Percentiles rank a stretch among this genome's conserved stretches.
Conservation (phyloP, 345 rosid species). For the Ceriops zippeliana region DNA sequence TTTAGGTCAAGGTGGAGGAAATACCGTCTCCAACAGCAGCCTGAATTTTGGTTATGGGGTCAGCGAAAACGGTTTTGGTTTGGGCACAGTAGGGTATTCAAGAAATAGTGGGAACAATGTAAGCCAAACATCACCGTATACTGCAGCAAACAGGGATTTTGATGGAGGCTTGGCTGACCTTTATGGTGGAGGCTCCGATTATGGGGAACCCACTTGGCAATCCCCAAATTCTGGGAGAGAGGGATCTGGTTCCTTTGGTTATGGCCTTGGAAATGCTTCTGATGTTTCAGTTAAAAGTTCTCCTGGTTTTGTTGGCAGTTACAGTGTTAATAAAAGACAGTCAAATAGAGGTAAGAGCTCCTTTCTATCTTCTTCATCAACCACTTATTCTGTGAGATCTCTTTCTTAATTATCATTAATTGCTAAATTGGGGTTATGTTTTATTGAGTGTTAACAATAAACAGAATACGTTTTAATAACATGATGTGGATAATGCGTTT, state of each 20-base stretch:
- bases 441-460: not conserved
- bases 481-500: too few relatives aligned
- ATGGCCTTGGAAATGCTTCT: constrained; percentile 43
- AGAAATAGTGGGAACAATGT: constrained; percentile 45
- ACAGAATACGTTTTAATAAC: not conserved
- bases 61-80: constrained; percentile 46
- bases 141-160: constrained; percentile 47
- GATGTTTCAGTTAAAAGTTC: constrained; percentile 52
- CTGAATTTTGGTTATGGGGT: constrained; percentile 52
- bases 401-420: not conserved
- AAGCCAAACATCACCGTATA: constrained; percentile 41
- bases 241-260: constrained; percentile 49
- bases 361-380: constrained; percentile 1
- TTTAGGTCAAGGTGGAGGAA: constrained; percentile 52
- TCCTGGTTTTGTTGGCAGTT: constrained; percentile 66
- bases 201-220: constrained; percentile 59
- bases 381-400: constrained; percentile 6
- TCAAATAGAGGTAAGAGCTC: constrained; percentile 59
- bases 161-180: constrained; percentile 46
- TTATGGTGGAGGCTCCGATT: constrained; percentile 47
- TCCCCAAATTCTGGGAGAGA: constrained; percentile 48
- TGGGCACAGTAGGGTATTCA: constrained; percentile 49
- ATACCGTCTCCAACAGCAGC: constrained; percentile 36
- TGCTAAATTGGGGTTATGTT: not conserved
- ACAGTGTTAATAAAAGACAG: constrained; percentile 66